Evolutionary conservation across 495 filamentous ascomycete species (phyloP), one percentile per base, ranked within the genome.

Genomic region (Lophium mytilinum): DNA sequence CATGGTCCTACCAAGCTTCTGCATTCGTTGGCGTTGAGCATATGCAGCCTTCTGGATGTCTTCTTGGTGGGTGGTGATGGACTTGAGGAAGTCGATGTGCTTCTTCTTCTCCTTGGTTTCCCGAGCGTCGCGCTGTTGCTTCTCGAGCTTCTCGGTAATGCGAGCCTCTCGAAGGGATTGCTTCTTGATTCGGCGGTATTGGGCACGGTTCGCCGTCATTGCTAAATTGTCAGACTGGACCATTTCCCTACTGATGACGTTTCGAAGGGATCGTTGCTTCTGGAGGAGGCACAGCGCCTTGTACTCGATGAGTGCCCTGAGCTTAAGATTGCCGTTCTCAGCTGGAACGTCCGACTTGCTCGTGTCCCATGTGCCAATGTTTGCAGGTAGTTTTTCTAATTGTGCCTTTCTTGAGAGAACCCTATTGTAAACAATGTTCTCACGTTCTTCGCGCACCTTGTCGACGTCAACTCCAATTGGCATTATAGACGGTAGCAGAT

Each of bases 121-220:
- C 41, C 93, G 86, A 54, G 90, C 90, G 71, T 96, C 91, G 49
- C 93, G 87, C 68, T 97, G 94, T 69, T 97, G 90, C 75, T 97
- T 97, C 80, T 98, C 93, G 1, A 98, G 80, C 68, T 95, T 96
- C 78, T 98, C 93, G 3, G 93, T 98, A 62, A 96, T 90, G 36
- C 93, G 85, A 36, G 93, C 94, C 70, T 98, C 93, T n/a, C 91
- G 84, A 50, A 96, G 75, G 21, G 87, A 90, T 65, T 95, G 91
- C 71, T 95, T 96, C 84, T 97, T 98, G 76, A 92, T 89, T 18
- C 92, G 84, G 21, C 93, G 86, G 67, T 95, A 96, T 62, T 82
- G 79, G 30, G 87, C 80, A 14, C 93, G 83, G 64, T 97, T 98
- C 0, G 90, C 88, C 11, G 90, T 95, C 83, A 96, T 94, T 37